phyloP scores from a whole-genome alignment of 1,284 basidiomycete genomes.

The Puccinia polysora region DNA sequence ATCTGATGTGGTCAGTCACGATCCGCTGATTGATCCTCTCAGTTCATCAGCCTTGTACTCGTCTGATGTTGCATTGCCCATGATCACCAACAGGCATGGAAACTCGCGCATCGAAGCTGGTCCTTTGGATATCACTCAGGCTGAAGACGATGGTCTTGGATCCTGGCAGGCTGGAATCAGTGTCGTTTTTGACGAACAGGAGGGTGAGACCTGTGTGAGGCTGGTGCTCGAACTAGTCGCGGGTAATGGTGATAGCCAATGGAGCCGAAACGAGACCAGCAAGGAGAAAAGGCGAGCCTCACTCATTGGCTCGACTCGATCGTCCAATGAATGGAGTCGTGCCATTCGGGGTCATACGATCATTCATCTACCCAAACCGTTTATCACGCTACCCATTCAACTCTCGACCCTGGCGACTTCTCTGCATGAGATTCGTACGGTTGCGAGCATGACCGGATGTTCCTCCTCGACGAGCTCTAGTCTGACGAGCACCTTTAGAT shows the following conservation, averaged over 20 bases:
- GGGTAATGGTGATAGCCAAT: not conserved
- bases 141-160: slow-evolving; percentile 2
- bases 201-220: not conserved
- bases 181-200: not conserved
- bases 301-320: not conserved
- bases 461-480: not conserved
- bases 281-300: not conserved
- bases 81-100: slow-evolving; percentile 22
- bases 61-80: not conserved
- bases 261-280: not conserved
- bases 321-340: not conserved
- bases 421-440: slow-evolving; percentile 26
- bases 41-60: not conserved
- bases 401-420: slow-evolving; percentile 8
- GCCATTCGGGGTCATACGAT: not conserved
- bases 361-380: slow-evolving; percentile 28
- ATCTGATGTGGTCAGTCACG: slow-evolving; percentile 35
- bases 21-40: not conserved
- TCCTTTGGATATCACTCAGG: slow-evolving; percentile 31
- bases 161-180: not conserved
- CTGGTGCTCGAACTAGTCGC: slow-evolving; percentile 29
- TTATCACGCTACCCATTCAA: slow-evolving; percentile 12
- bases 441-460: slow-evolving; percentile 12
- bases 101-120: slow-evolving; percentile 31
- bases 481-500: not conserved